These are phyloP conservation scores for Pinus tabuliformis DNA, from an alignment of 75 land plant species.

Conservation along the genomic window DNA sequence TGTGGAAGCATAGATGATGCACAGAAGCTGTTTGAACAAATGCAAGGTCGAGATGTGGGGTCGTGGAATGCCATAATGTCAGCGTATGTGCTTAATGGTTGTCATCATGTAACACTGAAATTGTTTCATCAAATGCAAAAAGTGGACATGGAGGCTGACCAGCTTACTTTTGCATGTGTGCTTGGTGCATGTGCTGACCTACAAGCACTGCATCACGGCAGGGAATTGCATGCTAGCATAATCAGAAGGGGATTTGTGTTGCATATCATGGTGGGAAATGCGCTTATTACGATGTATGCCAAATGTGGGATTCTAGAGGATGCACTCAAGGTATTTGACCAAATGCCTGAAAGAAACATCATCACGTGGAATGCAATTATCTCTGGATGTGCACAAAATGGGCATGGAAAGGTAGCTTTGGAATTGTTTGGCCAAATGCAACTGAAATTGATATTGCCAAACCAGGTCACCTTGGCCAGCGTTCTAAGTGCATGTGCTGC, in stretches of 20 bases:
- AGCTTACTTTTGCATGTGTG: slow-evolving; percentile 49
- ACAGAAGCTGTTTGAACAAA: slow-evolving; percentile 21
- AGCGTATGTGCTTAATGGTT: slow-evolving; percentile 55
- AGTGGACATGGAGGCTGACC: slow-evolving; percentile 34
- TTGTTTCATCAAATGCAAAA: slow-evolving; percentile 44
- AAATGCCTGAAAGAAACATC: slow-evolving; percentile 15
- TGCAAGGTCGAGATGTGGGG: slow-evolving; percentile 34
- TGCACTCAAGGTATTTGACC: slow-evolving; percentile 20
- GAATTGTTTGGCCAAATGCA: not conserved
- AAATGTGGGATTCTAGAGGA: slow-evolving; percentile 27
- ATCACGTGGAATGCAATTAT: slow-evolving; percentile 40
- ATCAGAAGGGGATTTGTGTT: slow-evolving; percentile 3
- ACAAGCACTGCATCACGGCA: slow-evolving; percentile 48
- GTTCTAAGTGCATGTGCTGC: slow-evolving; percentile 12
- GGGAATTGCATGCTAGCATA: slow-evolving; percentile 28
- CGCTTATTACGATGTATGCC: slow-evolving; percentile 31
- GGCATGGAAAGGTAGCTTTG: slow-evolving; percentile 7
- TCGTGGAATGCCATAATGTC: slow-evolving; percentile 71
- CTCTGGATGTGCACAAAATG: slow-evolving; percentile 48
- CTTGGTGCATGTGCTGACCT: slow-evolving; percentile 53
- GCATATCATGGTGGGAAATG: slow-evolving; percentile 3
- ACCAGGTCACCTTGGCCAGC: slow-evolving; percentile 9
- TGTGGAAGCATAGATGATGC: slow-evolving; percentile 58
- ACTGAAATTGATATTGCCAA: slow-evolving; percentile 4
- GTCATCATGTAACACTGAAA: slow-evolving; percentile 33